These are phyloP conservation scores for Aureobasidium sp. DNA, from an alignment of 2,329 filamentous ascomycete genomes.

Conservation along the genomic window DNA sequence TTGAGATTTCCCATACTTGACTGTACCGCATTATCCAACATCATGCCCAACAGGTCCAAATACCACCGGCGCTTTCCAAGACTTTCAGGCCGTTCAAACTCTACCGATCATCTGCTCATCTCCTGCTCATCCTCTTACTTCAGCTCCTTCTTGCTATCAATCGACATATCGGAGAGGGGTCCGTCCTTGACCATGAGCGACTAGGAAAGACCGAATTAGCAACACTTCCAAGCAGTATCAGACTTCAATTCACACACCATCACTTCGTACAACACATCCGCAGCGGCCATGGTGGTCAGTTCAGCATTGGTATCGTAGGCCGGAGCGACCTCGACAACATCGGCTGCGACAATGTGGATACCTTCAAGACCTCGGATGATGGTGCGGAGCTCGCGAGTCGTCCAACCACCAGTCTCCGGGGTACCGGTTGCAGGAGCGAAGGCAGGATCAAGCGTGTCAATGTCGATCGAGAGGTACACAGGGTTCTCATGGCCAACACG, in stretches of 20 bases:
- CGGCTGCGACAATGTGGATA: constrained; percentile 59
- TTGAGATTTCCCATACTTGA: neutral
- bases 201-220: neutral
- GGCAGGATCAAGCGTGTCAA: constrained; percentile 78
- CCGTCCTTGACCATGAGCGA: constrained; percentile 75
- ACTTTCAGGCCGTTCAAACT: neutral
- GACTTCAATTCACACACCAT: constrained; percentile 35
- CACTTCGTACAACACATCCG: constrained; percentile 65
- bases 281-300: constrained; percentile 60
- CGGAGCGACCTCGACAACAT: constrained; percentile 66
- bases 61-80: neutral
- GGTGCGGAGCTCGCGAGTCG: constrained; percentile 61
- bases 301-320: constrained; percentile 67
- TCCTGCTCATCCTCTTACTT: neutral
- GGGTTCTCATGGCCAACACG: constrained; percentile 60
- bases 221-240: neutral
- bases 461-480: constrained; percentile 77
- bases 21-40: neutral
- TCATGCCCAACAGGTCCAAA: neutral
- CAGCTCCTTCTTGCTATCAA: constrained; percentile 10
- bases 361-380: constrained; percentile 61
- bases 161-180: constrained; percentile 40
- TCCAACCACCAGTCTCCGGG: constrained; percentile 69
- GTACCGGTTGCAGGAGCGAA: constrained; percentile 70
- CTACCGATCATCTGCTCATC: neutral